Evolutionary conservation across 345 rosid genomes (phyloP).

Genomic region (Leavenworthia alabamica): DNA sequence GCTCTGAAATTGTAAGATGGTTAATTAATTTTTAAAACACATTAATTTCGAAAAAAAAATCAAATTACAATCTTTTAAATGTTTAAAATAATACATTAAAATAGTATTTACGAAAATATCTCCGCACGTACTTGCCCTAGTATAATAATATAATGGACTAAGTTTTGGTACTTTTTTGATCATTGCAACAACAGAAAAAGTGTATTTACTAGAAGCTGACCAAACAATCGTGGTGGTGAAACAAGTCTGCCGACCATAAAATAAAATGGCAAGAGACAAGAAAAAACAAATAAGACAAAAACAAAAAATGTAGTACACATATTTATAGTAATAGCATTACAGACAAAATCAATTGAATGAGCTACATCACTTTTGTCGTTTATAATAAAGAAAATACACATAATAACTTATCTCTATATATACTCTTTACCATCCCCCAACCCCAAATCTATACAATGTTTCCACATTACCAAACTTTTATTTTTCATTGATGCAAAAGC

Average conservation of each 20-base stretch:
- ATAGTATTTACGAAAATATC: no score
- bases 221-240: not conserved
- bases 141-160: not conserved
- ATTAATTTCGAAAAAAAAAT: no score
- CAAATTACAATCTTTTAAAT: no score
- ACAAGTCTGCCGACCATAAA: slow-evolving; percentile 7
- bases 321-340: not conserved
- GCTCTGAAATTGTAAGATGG: no score
- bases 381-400: slow-evolving; percentile 11
- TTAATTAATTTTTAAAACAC: no score
- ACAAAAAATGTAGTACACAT: slow-evolving; percentile 21
- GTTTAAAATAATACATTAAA: no score
- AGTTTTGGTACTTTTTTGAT: not conserved
- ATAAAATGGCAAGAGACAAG: slow-evolving; percentile 2
- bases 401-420: slow-evolving; percentile 6
- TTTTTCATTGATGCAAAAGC: slow-evolving; percentile 44
- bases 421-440: slow-evolving; percentile 18
- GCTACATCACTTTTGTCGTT: slow-evolving; percentile 17
- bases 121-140: no score
- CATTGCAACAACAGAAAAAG: not conserved
- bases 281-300: slow-evolving; percentile 26
- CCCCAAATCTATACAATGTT: slow-evolving; percentile 21
- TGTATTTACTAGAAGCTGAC: not conserved
- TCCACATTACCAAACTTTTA: not conserved
- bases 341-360: slow-evolving; percentile 19